phyloP scores from a whole-genome alignment of 2,329 filamentous ascomycete genomes.

The Colletotrichum sp. region DNA sequence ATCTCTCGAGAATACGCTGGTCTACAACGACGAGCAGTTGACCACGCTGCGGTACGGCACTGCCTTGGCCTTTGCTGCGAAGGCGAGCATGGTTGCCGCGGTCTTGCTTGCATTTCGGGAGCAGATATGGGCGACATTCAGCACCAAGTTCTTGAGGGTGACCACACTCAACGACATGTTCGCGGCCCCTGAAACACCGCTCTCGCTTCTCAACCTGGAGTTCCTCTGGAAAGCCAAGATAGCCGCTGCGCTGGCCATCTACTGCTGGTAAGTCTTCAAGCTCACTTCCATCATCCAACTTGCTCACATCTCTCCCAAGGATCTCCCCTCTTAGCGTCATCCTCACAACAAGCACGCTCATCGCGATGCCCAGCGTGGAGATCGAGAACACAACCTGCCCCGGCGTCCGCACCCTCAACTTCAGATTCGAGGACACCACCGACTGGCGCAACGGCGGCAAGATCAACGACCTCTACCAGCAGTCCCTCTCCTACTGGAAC shows the following conservation, averaged over 20 bases:
- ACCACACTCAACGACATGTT: neutral
- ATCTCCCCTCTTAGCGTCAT: slow-evolving; percentile 38
- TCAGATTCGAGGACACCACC: slow-evolving; percentile 34
- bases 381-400: slow-evolving; percentile 27
- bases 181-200: neutral
- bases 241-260: slow-evolving; percentile 35
- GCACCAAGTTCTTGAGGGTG: slow-evolving; percentile 14
- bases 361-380: slow-evolving; percentile 26
- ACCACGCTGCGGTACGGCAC: slow-evolving; percentile 38
- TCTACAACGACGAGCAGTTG: slow-evolving; percentile 32
- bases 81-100: slow-evolving; percentile 37
- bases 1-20: slow-evolving; percentile 27
- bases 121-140: slow-evolving; percentile 13
- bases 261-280: slow-evolving; percentile 29
- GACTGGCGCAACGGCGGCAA: slow-evolving; percentile 35
- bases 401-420: slow-evolving; percentile 35
- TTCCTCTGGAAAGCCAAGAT: slow-evolving; percentile 33
- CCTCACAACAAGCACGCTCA: slow-evolving; percentile 40
- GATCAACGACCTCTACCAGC: slow-evolving; percentile 28
- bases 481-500: slow-evolving; percentile 35
- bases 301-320: neutral
- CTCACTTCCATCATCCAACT: too few relatives aligned
- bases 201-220: slow-evolving; percentile 28
- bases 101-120: slow-evolving; percentile 26
- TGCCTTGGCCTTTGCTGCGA: slow-evolving; percentile 36